Conservation (phyloP, 106 monocot genomes). For the Triglochin maritima region DNA sequence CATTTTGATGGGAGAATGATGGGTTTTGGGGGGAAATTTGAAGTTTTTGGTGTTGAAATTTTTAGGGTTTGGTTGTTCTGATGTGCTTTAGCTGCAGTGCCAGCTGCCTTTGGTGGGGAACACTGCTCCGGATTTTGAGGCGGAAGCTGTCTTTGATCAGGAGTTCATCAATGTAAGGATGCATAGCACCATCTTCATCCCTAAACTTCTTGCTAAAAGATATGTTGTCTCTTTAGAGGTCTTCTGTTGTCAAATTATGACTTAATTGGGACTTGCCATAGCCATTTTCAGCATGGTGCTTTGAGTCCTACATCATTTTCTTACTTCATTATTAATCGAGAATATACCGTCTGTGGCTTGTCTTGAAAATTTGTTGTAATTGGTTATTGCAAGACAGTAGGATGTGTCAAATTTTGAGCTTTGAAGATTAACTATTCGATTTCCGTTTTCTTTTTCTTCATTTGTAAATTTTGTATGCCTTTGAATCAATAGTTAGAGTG, state of each 20-base stretch:
- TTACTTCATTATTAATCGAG: too few relatives aligned
- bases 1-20: background rate
- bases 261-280: too few relatives aligned
- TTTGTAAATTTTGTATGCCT: too few relatives aligned
- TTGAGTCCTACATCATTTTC: too few relatives aligned
- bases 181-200: background rate
- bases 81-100: slow-evolving; percentile 13
- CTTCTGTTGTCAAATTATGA: background rate
- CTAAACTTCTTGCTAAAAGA: background rate
- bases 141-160: slow-evolving; percentile 87
- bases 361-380: too few relatives aligned
- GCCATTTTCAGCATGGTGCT: too few relatives aligned
- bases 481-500: background rate
- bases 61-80: background rate
- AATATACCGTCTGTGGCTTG: too few relatives aligned
- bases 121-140: slow-evolving; percentile 71
- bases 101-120: slow-evolving; percentile 79
- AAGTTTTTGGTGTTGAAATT: background rate
- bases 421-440: too few relatives aligned
- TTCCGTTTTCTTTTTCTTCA: too few relatives aligned
- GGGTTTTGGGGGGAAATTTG: background rate
- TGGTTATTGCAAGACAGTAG: too few relatives aligned
- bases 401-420: too few relatives aligned
- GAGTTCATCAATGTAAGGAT: slow-evolving; percentile 73
- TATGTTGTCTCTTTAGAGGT: background rate